phyloP scores from a whole-genome alignment of 345 rosid species.

The Excoecaria cochinchinensis region DNA sequence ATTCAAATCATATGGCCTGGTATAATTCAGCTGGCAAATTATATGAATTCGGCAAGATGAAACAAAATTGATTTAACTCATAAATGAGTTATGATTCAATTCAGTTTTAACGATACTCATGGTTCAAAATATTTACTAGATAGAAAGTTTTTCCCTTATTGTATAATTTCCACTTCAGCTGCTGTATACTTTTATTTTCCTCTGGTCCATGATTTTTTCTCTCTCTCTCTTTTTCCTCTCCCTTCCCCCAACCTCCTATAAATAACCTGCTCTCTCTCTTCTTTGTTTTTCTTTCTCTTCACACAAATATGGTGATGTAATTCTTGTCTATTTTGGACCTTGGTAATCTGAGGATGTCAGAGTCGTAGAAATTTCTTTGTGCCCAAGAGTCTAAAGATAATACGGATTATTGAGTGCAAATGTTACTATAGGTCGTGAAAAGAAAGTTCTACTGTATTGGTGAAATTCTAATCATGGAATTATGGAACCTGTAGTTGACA shows the following conservation, averaged over 20 bases:
- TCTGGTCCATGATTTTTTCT: not conserved
- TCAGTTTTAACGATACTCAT: not conserved
- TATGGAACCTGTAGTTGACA: not conserved
- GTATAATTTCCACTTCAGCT: not conserved
- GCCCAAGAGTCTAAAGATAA: too few species aligned
- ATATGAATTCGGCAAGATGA: not conserved
- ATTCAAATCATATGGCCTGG: not conserved
- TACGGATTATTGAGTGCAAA: not conserved
- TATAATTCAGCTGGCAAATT: not conserved
- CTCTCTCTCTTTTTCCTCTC: not conserved
- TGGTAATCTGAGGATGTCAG: not conserved
- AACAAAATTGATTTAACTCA: not conserved
- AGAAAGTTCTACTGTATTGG: not conserved
- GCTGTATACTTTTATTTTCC: not conserved
- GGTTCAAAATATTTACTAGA: not conserved
- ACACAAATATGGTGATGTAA: too few species aligned
- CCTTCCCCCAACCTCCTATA: not conserved
- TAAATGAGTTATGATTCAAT: not conserved
- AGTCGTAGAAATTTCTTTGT: not conserved
- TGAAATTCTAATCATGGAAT: not conserved
- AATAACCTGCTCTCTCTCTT: too few species aligned
- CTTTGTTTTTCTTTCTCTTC: too few species aligned
- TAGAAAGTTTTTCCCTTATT: not conserved
- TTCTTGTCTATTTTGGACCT: not conserved
- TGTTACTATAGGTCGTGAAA: not conserved